Percentiles rank a stretch among this genome's conserved stretches.
Conservation (phyloP, 495 filamentous ascomycete genomes). For the Pyronema omphalodes region DNA sequence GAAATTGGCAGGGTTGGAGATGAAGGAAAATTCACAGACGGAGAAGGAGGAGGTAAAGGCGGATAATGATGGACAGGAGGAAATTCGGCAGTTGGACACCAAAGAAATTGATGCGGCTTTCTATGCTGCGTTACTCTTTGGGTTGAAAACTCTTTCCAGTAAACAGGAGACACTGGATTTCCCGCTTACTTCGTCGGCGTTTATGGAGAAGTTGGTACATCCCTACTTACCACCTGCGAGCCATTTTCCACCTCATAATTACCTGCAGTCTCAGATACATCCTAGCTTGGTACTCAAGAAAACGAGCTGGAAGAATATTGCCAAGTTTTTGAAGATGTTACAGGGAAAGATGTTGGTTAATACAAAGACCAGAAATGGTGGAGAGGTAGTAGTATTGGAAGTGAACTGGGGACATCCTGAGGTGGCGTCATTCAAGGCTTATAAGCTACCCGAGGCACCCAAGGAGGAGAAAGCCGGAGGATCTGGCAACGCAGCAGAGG, state of each 20-base stretch:
- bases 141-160: conserved; percentile 34
- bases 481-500: neutral
- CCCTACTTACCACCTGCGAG: conserved; percentile 41
- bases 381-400: conserved; percentile 47
- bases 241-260: conserved; percentile 30
- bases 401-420: conserved; percentile 43
- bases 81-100: conserved; percentile 26
- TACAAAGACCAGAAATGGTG: conserved; percentile 46
- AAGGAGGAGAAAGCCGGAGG: conserved; percentile 7
- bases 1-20: conserved; percentile 23
- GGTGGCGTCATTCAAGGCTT: conserved; percentile 41
- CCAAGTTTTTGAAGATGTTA: conserved; percentile 54
- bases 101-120: conserved; percentile 54
- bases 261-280: conserved; percentile 26
- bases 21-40: conserved; percentile 30
- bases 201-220: conserved; percentile 47
- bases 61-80: conserved; percentile 25
- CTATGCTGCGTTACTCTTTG: conserved; percentile 47
- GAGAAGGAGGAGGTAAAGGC: conserved; percentile 31
- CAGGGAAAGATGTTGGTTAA: conserved; percentile 46
- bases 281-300: conserved; percentile 53
- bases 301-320: conserved; percentile 55
- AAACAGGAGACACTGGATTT: conserved; percentile 40
- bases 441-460: conserved; percentile 37
- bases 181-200: conserved; percentile 44